Evolutionary conservation across 2,329 filamentous ascomycete genomes (phyloP), one percentile per base, ranked within the genome.

Genomic region (Fusarium sp.): DNA sequence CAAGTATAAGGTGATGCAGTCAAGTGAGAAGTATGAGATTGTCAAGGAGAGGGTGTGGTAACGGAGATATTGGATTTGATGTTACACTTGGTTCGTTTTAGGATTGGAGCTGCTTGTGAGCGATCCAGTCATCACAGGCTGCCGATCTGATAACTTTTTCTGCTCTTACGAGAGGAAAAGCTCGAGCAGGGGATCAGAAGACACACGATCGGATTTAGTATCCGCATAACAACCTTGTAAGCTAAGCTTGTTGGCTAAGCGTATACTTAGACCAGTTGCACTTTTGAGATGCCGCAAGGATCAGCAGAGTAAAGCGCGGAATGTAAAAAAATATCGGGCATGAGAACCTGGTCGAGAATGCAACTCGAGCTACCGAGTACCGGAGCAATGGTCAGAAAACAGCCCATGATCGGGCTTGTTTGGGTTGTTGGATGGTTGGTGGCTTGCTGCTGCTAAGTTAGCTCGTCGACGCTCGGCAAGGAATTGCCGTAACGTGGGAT

Each of bases 401-500:
- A 60, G 63, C 45, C 71, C 58, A 74, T 72, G 60, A 52, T 59
- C 57, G 56, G 66, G 42, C 52, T 65, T 45, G 47, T 65, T 59
- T 64, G 61, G 59, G 41, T 57, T 35, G 62, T 44, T 55, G 45
- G 57, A 66, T 70, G 56, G 63, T 65, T 63, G 62, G 66, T 75
- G 66, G 75, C 74, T 74, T 75, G 66, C 51, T 68, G 63, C 65
- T 72, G 26, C 44, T 42, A 33, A 41, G 52, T 45, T 69, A 70
- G 67, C 48, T 56, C 47, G 55, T 66, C 45, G 66, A 68, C 54
- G 49, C 54, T 73, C 76, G 76, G 76, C 75, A 78, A 78, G 62
- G 68, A 74, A 69, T 78, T 78, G 76, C 76, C 76, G 74, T 42
- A 61, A 54, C 67, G 74, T 75, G 70, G 66, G 62, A 65, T 70